These are phyloP conservation scores for Lodderomyces oxycetoniae DNA, from an alignment of 1,139 yeast genomes.

Conservation along the genomic window DNA sequence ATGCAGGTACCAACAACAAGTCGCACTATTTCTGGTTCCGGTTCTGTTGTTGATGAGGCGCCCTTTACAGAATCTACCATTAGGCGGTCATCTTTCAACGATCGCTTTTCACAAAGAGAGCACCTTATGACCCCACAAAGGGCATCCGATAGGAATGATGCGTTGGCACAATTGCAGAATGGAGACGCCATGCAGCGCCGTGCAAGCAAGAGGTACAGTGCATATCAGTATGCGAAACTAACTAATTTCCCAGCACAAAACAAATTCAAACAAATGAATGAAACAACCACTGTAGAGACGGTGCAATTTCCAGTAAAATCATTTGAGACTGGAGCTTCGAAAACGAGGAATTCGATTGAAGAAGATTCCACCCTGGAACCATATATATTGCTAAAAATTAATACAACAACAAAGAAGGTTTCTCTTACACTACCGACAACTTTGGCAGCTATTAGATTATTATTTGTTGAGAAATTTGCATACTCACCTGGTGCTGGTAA, in stretches of 20 bases:
- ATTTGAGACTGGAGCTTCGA: too few relatives aligned
- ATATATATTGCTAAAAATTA: conserved; percentile 34
- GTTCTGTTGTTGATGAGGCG: neutral
- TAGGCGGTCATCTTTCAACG: neutral
- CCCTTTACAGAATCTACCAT: neutral
- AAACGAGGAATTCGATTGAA: too few relatives aligned
- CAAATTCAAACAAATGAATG: conserved; percentile 3
- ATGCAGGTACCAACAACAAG: too few relatives aligned
- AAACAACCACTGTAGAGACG: conserved; percentile 4
- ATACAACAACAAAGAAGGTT: conserved; percentile 17
- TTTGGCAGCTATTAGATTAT: conserved; percentile 60
- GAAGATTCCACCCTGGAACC: conserved; percentile 1
- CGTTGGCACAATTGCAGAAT: conserved; percentile 71
- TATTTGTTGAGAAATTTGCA: conserved; percentile 84
- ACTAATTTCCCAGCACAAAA: conserved; percentile 34
- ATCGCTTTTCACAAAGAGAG: conserved; percentile 1
- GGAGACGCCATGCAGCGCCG: conserved; percentile 81
- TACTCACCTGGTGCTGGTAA: conserved; percentile 67
- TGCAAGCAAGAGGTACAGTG: conserved; percentile 89
- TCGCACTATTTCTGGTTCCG: too few relatives aligned
- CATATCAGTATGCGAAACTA: conserved; percentile 84
- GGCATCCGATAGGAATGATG: conserved; percentile 35
- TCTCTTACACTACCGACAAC: conserved; percentile 47
- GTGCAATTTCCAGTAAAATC: too few relatives aligned
- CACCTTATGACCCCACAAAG: neutral